Conservation (phyloP, 495 filamentous ascomycete genomes). For the Neurospora terricola region DNA sequence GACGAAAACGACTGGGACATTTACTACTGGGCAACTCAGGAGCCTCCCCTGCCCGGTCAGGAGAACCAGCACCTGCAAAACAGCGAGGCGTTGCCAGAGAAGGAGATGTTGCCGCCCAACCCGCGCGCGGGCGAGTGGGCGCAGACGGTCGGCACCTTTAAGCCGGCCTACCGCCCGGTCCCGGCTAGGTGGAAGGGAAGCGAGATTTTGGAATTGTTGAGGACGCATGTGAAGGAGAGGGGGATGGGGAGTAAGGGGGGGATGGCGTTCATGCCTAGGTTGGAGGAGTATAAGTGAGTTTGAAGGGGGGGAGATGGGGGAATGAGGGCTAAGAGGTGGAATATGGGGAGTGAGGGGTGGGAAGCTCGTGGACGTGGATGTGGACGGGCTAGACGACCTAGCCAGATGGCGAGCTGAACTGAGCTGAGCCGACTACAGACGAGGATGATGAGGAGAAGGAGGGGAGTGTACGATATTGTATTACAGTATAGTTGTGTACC, state of each 20-base stretch:
- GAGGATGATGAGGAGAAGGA: not conserved
- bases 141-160: constrained; percentile 89
- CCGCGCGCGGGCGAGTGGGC: constrained; percentile 72
- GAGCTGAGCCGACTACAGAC: not conserved
- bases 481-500: not conserved
- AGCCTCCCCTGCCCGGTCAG: constrained; percentile 40
- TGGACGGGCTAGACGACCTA: not conserved
- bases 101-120: not conserved
- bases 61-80: not conserved
- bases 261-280: constrained; percentile 40
- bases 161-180: constrained; percentile 86
- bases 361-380: not conserved
- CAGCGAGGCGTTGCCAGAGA: not conserved
- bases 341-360: not conserved
- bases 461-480: not conserved
- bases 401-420: not conserved
- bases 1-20: constrained; percentile 99
- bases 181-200: constrained; percentile 75
- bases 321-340: not conserved
- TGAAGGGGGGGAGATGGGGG: not conserved
- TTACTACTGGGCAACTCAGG: constrained; percentile 99
- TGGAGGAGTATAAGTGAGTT: constrained; percentile 12
- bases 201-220: constrained; percentile 64
- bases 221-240: constrained; percentile 59
- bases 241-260: constrained; percentile 21